Conservation (phyloP, 177 flowering plant genomes). For the Vitis hybrid region DNA sequence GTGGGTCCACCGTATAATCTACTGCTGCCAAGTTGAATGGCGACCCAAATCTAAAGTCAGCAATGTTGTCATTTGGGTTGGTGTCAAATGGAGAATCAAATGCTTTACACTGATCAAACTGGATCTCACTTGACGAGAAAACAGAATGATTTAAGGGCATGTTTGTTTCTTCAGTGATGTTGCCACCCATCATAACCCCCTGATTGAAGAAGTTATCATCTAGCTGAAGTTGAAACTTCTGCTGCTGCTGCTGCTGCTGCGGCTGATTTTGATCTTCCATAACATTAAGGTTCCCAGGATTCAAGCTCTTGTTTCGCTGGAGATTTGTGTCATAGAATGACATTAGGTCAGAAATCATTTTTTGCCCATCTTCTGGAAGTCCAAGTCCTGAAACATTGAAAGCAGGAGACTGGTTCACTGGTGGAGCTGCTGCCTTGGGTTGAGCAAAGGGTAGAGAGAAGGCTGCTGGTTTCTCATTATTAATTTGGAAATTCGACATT, state of each 20-base stretch:
- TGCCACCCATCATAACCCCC: constrained; percentile 21
- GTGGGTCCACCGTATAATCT: constrained; percentile 29
- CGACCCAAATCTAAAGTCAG: constrained; percentile 43
- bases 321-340: constrained; percentile 42
- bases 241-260: constrained; percentile 5
- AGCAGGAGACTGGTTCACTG: constrained; percentile 14
- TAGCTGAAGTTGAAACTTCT: constrained; percentile 22
- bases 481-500: constrained; percentile 23
- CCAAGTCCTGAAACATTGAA: constrained; percentile 36
- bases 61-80: constrained; percentile 19
- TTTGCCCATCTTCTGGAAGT: constrained; percentile 54
- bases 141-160: constrained; percentile 17
- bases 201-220: constrained; percentile 30
- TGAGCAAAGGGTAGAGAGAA: constrained; percentile 34
- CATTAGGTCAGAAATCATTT: constrained; percentile 49
- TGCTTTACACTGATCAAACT: constrained; percentile 38
- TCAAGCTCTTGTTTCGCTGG: constrained; percentile 27
- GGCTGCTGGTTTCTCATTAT: constrained; percentile 25
- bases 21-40: constrained; percentile 35
- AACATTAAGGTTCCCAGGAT: constrained; percentile 13
- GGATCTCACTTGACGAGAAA: constrained; percentile 28
- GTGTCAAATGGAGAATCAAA: constrained; percentile 31
- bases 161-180: constrained; percentile 19
- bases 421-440: constrained; percentile 15
- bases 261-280: background rate